Evolutionary conservation across 768 basidiomycete species (phyloP), one percentile per base, ranked within the genome.

Genomic region (Mycena metata): DNA sequence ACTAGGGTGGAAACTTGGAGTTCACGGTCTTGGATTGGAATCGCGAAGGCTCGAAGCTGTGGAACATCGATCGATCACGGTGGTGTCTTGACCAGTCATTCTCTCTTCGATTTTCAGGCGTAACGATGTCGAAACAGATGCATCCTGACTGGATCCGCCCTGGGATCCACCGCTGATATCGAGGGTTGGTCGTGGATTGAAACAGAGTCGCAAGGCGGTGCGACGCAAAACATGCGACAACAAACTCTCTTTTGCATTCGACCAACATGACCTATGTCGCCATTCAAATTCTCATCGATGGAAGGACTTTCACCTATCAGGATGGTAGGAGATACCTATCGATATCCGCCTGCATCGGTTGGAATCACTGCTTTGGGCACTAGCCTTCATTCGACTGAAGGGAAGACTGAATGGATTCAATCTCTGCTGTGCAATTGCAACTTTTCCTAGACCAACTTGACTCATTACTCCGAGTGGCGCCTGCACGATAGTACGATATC

Each of bases 241-340:
- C 57, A 58, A 58, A 21, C n/a, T 21, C n/a, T 60, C 36, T 36
- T n/a, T 64, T 50, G 35, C 50, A 41, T 39, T 24, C 39, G 23
- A 16, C 33, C 21, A 47, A 30, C 30, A 30, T 30, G 30, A 30
- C 30, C 30, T 30, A 30, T 47, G 35, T 54, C 30, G 59, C 43
- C 26, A 30, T 39, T n/a, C n/a, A n/a, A n/a, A n/a, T n/a, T 41
- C 50, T 41, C 58, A 67, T 67, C 66, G 66, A 67, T 67, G 64
- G 56, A 43, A 33, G 26, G 56, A 65, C 49, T 39, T 39, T 55
- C 13, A 35, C 46, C 45, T 24, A 41, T 61, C 43, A 56, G 42
- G 64, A 46, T 9, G 30, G 19, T 17, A 49, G 19, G 15, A 39
- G 15, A 39, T 5, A 58, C 24, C 54, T 50, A 56, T 67, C 66